Base-by-base conservation (phyloP, 768 basidiomycete species). In the Lactarius pseudohatsudake region DNA sequence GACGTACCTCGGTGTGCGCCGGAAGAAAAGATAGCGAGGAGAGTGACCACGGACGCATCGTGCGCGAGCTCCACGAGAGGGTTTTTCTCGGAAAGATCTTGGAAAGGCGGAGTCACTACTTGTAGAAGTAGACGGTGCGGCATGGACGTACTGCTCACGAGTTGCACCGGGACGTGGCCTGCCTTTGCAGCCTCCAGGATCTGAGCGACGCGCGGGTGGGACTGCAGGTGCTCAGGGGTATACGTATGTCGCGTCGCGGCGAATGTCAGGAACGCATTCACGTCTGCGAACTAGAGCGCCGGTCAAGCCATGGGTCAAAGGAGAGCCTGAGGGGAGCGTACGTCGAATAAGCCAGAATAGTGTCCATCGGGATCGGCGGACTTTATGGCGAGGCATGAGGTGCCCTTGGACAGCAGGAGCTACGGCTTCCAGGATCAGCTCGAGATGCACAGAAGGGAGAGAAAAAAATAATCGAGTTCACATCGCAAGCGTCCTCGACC, bases 1-100 rank as follows among this genome's bases (percentile, higher is more conserved):
- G 45, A 65, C 80, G 32, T 65, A 89, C 90, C 86, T 78, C 91
- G 78, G 75, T 94, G 92, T 3, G 84, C 80, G 32, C 92, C 92
- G 30, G 84, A 80, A 28, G 89, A 83, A 72, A 93, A 92, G 4
- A 87, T 73, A 55, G 82, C 80, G 5, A 94, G 76, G 1, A 93
- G 77, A 3, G 85, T 82, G 15, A 91, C 74, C 28, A 90, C 72
- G 2, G 82, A 87, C 2, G 90, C 88, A 53, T 86, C 82, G 65
- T 89, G 76, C 0, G 87, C 81, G 8, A 92, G 74, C 26, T 79
- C 79, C 62, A 89, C 83, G 36, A 92, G 79, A 10, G 89, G 87
- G 67, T 94, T 93, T 80, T 94, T 94, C 76, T 92, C 89, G 15
- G 92, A 93, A 40, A 93, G 79, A 75, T 94, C 92, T 94, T 57